Evolutionary conservation across 1,139 yeast species (phyloP).

Genomic region (Suhomyces bolitotheri): DNA sequence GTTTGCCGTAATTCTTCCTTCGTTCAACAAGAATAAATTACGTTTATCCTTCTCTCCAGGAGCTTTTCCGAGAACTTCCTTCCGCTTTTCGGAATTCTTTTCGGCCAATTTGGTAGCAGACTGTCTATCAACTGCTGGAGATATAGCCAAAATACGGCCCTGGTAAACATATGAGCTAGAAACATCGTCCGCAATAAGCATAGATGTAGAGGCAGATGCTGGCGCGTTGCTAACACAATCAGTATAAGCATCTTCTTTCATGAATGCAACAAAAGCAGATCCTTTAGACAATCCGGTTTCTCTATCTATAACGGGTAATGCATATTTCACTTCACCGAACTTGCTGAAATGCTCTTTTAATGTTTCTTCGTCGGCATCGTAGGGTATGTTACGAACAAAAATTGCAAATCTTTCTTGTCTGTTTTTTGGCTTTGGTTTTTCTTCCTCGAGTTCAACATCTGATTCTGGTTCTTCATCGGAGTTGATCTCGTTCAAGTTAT

Average conservation of each 20-base stretch:
- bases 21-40: constrained; percentile 81
- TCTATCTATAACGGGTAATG: constrained; percentile 87
- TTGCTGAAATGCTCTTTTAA: constrained; percentile 73
- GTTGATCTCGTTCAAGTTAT: constrained; percentile 24
- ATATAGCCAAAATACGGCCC: constrained; percentile 82
- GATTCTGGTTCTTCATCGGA: constrained; percentile 28
- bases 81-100: constrained; percentile 70
- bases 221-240: constrained; percentile 82
- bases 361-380: constrained; percentile 84
- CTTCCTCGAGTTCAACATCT: constrained; percentile 22
- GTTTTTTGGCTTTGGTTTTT: constrained; percentile 45
- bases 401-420: constrained; percentile 69
- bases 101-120: constrained; percentile 80
- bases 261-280: constrained; percentile 91
- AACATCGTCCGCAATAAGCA: constrained; percentile 89
- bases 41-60: constrained; percentile 82
- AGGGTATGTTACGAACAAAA: constrained; percentile 91
- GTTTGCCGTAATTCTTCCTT: constrained; percentile 84
- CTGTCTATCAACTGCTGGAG: constrained; percentile 84
- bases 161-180: constrained; percentile 86
- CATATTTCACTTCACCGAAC: constrained; percentile 89
- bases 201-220: constrained; percentile 67
- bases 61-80: constrained; percentile 75
- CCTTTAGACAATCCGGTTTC: constrained; percentile 88
- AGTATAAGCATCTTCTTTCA: constrained; percentile 57